Percentiles rank a stretch among this genome's conserved stretches.
These are phyloP conservation scores for Diutina pseudorugosa DNA, from an alignment of 1,139 yeast genomes.

Conservation along the genomic window DNA sequence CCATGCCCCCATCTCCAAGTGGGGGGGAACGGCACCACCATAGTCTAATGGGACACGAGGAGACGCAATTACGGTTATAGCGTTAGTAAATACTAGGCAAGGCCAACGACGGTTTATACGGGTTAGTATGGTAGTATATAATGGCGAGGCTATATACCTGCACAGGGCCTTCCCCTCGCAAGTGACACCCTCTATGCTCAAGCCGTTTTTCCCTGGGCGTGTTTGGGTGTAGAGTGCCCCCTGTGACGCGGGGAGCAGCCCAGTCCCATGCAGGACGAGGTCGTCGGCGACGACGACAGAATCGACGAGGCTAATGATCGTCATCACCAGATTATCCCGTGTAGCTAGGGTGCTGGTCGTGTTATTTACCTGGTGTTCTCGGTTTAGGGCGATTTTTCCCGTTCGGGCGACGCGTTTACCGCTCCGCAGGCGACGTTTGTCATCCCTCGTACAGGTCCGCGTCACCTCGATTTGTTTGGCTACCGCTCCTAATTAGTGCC, in stretches of 20 bases:
- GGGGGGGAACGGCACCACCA: too few species aligned
- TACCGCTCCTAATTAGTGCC: neutral
- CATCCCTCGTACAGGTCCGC: slow-evolving; percentile 1
- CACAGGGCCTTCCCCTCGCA: neutral
- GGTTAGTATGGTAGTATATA: too few species aligned
- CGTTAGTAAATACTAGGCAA: too few species aligned
- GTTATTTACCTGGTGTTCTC: too few species aligned
- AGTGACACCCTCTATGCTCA: neutral
- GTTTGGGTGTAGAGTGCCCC: neutral
- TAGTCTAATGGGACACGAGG: too few species aligned
- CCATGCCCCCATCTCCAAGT: too few species aligned
- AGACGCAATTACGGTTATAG: too few species aligned
- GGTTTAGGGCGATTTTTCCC: neutral
- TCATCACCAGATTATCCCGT: too few species aligned
- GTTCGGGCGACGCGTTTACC: slow-evolving; percentile 1
- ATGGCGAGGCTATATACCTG: neutral
- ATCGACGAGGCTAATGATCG: too few species aligned
- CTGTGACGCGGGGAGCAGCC: neutral
- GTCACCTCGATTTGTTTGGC: neutral
- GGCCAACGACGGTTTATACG: too few species aligned
- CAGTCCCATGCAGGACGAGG: neutral
- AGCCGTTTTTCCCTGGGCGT: neutral
- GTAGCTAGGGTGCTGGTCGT: neutral
- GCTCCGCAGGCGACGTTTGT: slow-evolving; percentile 2
- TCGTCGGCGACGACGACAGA: too few species aligned